Evolutionary conservation across 495 filamentous ascomycete genomes (phyloP), one percentile per base, ranked within the genome.

Genomic region (Aspergillus conjunctus): DNA sequence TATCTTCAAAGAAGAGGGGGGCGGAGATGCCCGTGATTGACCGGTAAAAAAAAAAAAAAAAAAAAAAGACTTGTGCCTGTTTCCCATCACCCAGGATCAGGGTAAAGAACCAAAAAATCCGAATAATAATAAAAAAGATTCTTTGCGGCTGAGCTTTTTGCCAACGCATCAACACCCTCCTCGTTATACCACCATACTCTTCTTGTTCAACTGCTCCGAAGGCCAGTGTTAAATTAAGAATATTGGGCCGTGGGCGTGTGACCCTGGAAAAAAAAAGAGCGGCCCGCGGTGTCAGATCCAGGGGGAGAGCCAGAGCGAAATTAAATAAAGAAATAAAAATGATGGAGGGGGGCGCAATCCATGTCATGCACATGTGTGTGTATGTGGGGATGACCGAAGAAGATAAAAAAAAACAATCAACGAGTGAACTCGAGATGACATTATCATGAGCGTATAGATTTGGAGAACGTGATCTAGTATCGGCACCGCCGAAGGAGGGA

Each of bases 141-240:
- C 65, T 68, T 26, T 26, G 67, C 62, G 71, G 62, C 59, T 62
- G 63, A 65, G 67, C 56, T 53, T 46, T n/a, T 58, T 73, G 73
- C 66, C 73, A 75, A 70, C 69, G 70, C 73, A 75, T 65, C 68
- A 66, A 22, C 54, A 39, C 49, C 56, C 49, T 56, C 34, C 61
- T 37, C 7, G 26, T 26, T 43, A 58, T 31, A 48, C 51, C 59
- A 33, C 62, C 60, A 51, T 10, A 48, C 44, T 21, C 6, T 22
- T 48, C 18, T 48, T n/a, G 10, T 20, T 26, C 26, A 26, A 17
- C 20, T 48, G 20, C 20, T 18, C 26, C 26, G 26, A 26, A 26
- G 17, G 9, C 54, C 67, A 68, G 58, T 60, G 57, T 51, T 64
- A 43, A 60, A 64, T 60, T 58, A 60, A 60, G 57, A 39, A 49